A percentile compares a stretch with the other conserved stretches of the same genome.
phyloP scores from a whole-genome alignment of 2,329 filamentous ascomycete genomes.

The Xylariaceae sp. region DNA sequence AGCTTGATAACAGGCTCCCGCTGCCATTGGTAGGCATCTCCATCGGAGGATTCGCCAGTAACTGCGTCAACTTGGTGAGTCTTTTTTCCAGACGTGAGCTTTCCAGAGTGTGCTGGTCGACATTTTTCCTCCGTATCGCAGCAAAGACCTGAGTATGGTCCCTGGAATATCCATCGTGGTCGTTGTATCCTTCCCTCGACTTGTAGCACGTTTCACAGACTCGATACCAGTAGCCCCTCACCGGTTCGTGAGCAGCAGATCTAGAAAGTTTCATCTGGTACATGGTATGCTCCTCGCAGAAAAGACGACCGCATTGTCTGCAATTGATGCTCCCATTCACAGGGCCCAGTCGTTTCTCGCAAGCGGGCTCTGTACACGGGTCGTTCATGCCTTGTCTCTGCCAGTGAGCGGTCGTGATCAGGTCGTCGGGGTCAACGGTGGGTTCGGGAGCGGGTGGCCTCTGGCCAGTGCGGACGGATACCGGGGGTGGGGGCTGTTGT shows the following conservation, averaged over 20 bases:
- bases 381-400: constrained; percentile 72
- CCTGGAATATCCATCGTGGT: constrained; percentile 67
- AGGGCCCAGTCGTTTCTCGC: constrained; percentile 73
- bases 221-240: constrained; percentile 85
- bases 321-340: constrained; percentile 87
- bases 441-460: constrained; percentile 35
- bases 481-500: constrained; percentile 34
- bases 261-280: constrained; percentile 98
- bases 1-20: constrained; percentile 55
- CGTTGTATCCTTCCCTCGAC: constrained; percentile 91
- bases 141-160: constrained; percentile 72
- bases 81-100: constrained; percentile 87
- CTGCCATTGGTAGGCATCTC: constrained; percentile 44
- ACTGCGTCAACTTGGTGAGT: constrained; percentile 80
- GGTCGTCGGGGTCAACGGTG: constrained; percentile 74
- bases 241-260: constrained; percentile 83
- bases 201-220: constrained; percentile 99
- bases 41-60: constrained; percentile 72
- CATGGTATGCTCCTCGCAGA: constrained; percentile 98
- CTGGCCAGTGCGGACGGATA: constrained; percentile 29
- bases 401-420: constrained; percentile 87
- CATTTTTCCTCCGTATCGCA: constrained; percentile 66
- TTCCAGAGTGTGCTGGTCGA: constrained; percentile 84
- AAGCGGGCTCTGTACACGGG: constrained; percentile 80
- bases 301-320: constrained; percentile 84